phyloP scores from a whole-genome alignment of 169 alveolate genomes.

The Eimeria maxima region DNA sequence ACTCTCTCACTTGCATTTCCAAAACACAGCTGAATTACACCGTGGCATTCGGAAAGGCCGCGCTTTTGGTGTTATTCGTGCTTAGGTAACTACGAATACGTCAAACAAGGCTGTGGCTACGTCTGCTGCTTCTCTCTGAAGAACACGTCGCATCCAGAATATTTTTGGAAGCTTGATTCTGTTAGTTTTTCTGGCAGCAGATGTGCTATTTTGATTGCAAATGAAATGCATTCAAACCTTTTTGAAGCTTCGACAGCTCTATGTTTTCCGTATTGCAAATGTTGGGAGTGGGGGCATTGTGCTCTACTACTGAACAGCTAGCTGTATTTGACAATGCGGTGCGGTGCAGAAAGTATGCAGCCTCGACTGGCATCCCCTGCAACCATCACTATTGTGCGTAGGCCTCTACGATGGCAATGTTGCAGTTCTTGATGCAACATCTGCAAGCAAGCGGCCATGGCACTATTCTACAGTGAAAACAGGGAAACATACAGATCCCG shows the following conservation, averaged over 20 bases:
- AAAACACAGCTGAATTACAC: not conserved
- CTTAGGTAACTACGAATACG: conserved; percentile 92
- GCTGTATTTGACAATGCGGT: not conserved
- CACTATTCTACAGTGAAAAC: conserved; percentile 94
- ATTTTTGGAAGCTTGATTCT: conserved; percentile 93
- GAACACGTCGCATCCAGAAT: conserved; percentile 97
- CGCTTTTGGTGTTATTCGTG: not conserved
- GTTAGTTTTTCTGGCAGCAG: conserved; percentile 76
- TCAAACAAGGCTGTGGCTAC: conserved; percentile 93
- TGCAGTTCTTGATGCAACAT: conserved; percentile 95
- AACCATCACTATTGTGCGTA: conserved; percentile 95
- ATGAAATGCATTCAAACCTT: not conserved
- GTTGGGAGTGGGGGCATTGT: not conserved
- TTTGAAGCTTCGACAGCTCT: not conserved
- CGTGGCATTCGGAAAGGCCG: not conserved
- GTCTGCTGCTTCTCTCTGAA: conserved; percentile 95
- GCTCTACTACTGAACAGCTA: not conserved
- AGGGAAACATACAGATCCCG: conserved; percentile 96
- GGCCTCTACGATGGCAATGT: conserved; percentile 98
- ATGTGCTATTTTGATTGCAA: not conserved
- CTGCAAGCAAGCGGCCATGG: conserved; percentile 93
- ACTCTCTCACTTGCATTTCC: not conserved
- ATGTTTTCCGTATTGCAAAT: not conserved
- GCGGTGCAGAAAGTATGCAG: conserved; percentile 93
- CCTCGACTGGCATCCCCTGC: conserved; percentile 96